Base-by-base conservation (phyloP, 2,329 filamentous ascomycete species). In the Aspergillus hiratsukae region DNA sequence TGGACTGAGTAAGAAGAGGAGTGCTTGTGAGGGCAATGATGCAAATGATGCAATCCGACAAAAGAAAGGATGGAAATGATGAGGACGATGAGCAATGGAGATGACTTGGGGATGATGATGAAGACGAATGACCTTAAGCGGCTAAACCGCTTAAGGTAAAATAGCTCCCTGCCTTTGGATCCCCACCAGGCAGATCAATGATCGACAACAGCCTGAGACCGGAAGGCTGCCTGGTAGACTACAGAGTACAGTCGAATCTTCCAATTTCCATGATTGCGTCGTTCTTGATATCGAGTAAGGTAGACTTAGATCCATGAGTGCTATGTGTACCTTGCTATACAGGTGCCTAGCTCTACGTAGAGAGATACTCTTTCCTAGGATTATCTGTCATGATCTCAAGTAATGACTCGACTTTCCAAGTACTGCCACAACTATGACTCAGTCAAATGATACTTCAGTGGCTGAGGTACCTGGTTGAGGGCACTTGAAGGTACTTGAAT, bases 201-300 rank as follows among this genome's bases (percentile, higher is more conserved):
- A 46, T 46, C 43, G 43, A 46, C 41, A 23, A 50, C 55, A 52
- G 56, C 49, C 56, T 55, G 52, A 58, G 53, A 49, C 52, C 41
- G 53, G 53, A 51, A 57, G 35, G 31, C 14, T 23, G 23, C 23
- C 23, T 23, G 23, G 23, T 23, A 23, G 23, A 23, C 2, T 23
- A 23, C 2, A 2, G 23, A 23, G 23, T 23, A 23, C 23, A 23
- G 23, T 37, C 5, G 31, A 17, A 35, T 17, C 31, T 17, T 37
- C 6, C 31, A 37, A 37, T 37, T 37, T 37, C 31, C 31, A 37
- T 37, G 31, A 37, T 37, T 37, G 31, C 14, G 31, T 17, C 14
- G 31, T 6, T 5, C 14, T 17, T 37, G 14, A 37, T 17, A 37
- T 37, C 14, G 5, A 37, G 2, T 17, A 17, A 37, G 14, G 5